Percentiles rank a stretch among this genome's conserved stretches.
phyloP scores from a whole-genome alignment of 331 rosid species.

The Erythrophleum ivorense region DNA sequence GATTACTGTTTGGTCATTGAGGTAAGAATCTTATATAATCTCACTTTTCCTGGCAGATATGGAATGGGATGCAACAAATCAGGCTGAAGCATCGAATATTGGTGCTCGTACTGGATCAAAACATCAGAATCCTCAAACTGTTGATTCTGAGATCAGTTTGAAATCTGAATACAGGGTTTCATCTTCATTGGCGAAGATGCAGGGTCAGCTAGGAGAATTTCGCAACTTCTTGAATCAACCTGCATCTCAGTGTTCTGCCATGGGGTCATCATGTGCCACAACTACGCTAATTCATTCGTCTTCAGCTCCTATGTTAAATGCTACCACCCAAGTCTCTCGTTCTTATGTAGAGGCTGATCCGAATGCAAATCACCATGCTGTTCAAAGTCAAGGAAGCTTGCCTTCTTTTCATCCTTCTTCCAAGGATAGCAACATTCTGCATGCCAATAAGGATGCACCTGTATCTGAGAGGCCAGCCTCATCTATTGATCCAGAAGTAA shows the following conservation, averaged over 20 bases:
- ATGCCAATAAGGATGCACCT: no score
- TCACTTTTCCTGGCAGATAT: slow-evolving; percentile 93
- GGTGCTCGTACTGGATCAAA: slow-evolving; percentile 52
- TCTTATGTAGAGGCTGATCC: slow-evolving; percentile 45
- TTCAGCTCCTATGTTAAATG: slow-evolving; percentile 76
- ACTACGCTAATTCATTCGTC: slow-evolving; percentile 76
- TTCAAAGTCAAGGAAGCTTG: slow-evolving; percentile 34
- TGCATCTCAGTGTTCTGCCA: slow-evolving; percentile 63
- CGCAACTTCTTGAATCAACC: slow-evolving; percentile 71
- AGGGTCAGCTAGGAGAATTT: slow-evolving; percentile 72
- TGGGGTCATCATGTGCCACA: slow-evolving; percentile 73
- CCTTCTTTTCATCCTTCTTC: no score
- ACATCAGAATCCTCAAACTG: slow-evolving; percentile 44
- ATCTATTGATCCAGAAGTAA: no score
- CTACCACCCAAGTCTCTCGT: slow-evolving; percentile 60
- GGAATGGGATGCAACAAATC: slow-evolving; percentile 61
- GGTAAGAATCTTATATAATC: no score
- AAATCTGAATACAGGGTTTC: slow-evolving; percentile 53
- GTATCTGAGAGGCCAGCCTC: no score
- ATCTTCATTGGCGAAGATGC: slow-evolving; percentile 59
- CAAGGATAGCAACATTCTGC: no score
- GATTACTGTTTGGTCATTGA: no score
- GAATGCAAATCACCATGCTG: no score
- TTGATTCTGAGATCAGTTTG: slow-evolving; percentile 55
- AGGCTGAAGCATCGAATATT: slow-evolving; percentile 54